Evolutionary conservation across 1,284 basidiomycete species (phyloP).

Genomic region (Leucoagaricus sp.): DNA sequence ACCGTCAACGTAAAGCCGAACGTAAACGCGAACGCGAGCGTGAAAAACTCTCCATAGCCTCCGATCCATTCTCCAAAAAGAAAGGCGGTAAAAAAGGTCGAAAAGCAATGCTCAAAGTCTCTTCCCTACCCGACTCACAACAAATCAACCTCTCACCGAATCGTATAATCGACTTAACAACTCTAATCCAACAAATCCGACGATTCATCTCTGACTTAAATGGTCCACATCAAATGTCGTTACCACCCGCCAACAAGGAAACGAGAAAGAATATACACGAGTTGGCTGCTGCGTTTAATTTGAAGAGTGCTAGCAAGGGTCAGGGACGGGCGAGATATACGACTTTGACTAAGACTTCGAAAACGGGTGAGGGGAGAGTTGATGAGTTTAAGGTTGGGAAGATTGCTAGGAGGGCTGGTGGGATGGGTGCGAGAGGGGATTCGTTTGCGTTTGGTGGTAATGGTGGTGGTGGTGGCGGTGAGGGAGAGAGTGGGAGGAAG

Average conservation of each 20-base stretch:
- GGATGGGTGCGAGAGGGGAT: slow-evolving; percentile 30
- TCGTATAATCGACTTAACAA: slow-evolving; percentile 52
- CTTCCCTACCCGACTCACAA: slow-evolving; percentile 43
- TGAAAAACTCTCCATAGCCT: slow-evolving; percentile 53
- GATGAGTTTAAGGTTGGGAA: slow-evolving; percentile 62
- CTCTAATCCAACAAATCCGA: slow-evolving; percentile 69
- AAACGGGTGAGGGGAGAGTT: slow-evolving; percentile 43
- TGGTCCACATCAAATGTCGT: slow-evolving; percentile 53
- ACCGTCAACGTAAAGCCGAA: slow-evolving; percentile 82
- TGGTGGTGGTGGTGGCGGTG: too few relatives aligned
- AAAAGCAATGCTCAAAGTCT: slow-evolving; percentile 62
- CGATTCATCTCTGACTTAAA: slow-evolving; percentile 62
- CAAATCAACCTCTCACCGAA: slow-evolving; percentile 47
- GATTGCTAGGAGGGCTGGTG: slow-evolving; percentile 46
- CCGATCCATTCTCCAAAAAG: slow-evolving; percentile 55
- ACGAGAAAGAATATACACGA: slow-evolving; percentile 76
- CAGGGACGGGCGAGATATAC: slow-evolving; percentile 64
- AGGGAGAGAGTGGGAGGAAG: slow-evolving; percentile 26
- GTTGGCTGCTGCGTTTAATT: slow-evolving; percentile 70
- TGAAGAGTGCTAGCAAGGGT: slow-evolving; percentile 80
- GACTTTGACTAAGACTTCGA: slow-evolving; percentile 67
- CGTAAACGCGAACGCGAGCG: slow-evolving; percentile 66
- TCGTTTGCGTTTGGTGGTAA: too few relatives aligned
- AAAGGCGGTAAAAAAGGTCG: slow-evolving; percentile 70
- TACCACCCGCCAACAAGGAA: slow-evolving; percentile 78